These are phyloP conservation scores for Cerrena zonata DNA, from an alignment of 1,284 basidiomycete genomes.

Conservation along the genomic window DNA sequence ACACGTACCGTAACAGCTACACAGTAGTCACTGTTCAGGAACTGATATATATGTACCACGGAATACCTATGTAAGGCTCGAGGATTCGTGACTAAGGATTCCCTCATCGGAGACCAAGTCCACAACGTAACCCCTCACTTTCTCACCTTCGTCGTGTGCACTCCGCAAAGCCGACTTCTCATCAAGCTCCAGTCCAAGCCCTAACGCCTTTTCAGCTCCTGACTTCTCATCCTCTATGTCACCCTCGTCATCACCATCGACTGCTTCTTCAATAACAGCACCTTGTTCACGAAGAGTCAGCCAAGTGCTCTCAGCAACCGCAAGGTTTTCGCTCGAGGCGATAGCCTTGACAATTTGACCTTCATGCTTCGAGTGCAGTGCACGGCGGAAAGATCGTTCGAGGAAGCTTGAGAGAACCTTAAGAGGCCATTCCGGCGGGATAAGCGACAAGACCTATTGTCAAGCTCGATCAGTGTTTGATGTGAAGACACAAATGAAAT, in stretches of 20 bases:
- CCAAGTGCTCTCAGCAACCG: conserved; percentile 52
- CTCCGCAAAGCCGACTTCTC: conserved; percentile 16
- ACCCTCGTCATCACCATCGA: conserved; percentile 30
- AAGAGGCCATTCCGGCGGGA: conserved; percentile 75
- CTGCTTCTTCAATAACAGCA: conserved; percentile 61
- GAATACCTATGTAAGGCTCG: too few species aligned
- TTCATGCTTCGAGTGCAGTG: conserved; percentile 67
- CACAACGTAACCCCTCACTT: not conserved
- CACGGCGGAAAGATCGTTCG: conserved; percentile 68
- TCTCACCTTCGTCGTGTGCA: conserved; percentile 10
- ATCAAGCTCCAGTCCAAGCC: conserved; percentile 18
- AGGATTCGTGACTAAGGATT: too few species aligned
- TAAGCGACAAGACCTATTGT: conserved; percentile 57
- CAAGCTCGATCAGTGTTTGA: not conserved
- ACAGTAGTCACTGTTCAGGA: too few species aligned
- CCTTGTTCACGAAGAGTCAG: conserved; percentile 54
- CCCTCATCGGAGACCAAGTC: too few species aligned
- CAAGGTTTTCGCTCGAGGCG: conserved; percentile 65
- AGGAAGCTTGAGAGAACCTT: conserved; percentile 71
- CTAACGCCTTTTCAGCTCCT: conserved; percentile 7
- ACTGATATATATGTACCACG: too few species aligned
- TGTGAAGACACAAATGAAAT: conserved; percentile 7
- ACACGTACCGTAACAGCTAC: too few species aligned
- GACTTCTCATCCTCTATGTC: conserved; percentile 16
- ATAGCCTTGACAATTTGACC: conserved; percentile 69